Conservation (phyloP, 2,329 filamentous ascomycete genomes). For the Sporothrix pseudoabietina region DNA sequence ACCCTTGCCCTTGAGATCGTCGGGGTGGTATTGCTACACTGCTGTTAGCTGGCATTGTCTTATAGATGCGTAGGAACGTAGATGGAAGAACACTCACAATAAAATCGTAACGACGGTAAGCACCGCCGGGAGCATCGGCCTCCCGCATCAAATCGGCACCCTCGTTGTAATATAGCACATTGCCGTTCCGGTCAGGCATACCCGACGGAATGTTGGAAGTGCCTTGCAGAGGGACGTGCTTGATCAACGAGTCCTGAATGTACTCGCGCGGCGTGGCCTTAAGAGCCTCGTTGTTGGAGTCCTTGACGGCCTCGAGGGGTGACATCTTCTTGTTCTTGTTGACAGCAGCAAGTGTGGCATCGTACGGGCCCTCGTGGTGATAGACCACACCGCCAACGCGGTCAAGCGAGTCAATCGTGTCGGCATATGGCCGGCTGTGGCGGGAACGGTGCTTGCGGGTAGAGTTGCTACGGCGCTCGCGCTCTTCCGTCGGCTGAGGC, state of each 20-base stretch:
- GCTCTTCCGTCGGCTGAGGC: conserved; percentile 3
- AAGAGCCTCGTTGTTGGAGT: conserved; percentile 74
- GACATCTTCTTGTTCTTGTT: conserved; percentile 66
- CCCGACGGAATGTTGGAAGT: conserved; percentile 77
- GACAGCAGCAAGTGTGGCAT: conserved; percentile 74
- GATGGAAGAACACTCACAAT: conserved; percentile 56
- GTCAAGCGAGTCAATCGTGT: conserved; percentile 81
- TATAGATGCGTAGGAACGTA: too few species aligned
- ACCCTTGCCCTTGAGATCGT: conserved; percentile 81
- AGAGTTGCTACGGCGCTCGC: conserved; percentile 16
- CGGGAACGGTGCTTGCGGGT: conserved; percentile 55
- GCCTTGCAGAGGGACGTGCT: conserved; percentile 79
- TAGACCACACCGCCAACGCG: conserved; percentile 62
- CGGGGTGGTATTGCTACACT: conserved; percentile 65
- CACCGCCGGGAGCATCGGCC: conserved; percentile 64
- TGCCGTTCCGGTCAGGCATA: conserved; percentile 65
- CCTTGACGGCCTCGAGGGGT: conserved; percentile 74
- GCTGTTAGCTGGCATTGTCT: neutral
- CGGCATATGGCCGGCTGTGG: conserved; percentile 67
- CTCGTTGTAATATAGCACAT: conserved; percentile 76
- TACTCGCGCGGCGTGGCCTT: conserved; percentile 79
- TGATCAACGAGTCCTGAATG: conserved; percentile 70
- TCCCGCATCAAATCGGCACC: conserved; percentile 86
- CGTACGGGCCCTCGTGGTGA: conserved; percentile 89
- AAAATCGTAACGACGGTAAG: conserved; percentile 75